Evolutionary conservation across 139 green algal genomes (phyloP).

Genomic region (Coelastrella sp.): DNA sequence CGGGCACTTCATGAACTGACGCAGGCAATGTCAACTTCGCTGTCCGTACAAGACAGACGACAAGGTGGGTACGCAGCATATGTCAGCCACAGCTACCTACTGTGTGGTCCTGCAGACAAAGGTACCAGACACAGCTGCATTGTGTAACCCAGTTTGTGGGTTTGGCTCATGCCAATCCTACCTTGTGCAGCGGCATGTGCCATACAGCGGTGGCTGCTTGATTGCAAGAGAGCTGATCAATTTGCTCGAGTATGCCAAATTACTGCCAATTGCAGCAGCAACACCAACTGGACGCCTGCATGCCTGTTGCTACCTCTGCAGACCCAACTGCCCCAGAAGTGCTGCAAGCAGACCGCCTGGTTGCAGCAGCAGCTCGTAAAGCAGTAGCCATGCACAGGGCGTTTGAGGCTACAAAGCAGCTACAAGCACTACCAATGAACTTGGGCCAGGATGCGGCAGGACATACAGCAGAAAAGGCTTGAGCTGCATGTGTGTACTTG

Average conservation of each 20-base stretch:
- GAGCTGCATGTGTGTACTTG: not conserved
- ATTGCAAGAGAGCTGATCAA: too few relatives aligned
- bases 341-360: constrained; percentile 45
- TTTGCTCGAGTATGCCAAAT: not conserved
- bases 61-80: constrained; percentile 9
- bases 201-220: too few relatives aligned
- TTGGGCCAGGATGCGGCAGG: not conserved
- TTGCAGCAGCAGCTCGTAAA: constrained; percentile 49
- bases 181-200: too few relatives aligned
- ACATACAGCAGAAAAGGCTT: not conserved
- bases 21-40: constrained; percentile 32
- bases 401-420: constrained; percentile 25
- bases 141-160: not conserved
- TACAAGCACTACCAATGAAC: constrained; percentile 17
- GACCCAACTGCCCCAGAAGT: constrained; percentile 46
- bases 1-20: constrained; percentile 23
- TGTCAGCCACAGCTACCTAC: not conserved
- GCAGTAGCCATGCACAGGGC: constrained; percentile 47
- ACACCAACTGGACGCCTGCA: not conserved
- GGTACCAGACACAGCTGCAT: not conserved
- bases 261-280: not conserved
- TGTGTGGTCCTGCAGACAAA: too few relatives aligned
- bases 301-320: not conserved
- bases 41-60: constrained; percentile 3
- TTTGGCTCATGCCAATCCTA: too few relatives aligned